A percentile compares a stretch with the other conserved stretches of the same genome.
Conservation (phyloP, 768 basidiomycete genomes). For the Nidularia pulvinata region DNA sequence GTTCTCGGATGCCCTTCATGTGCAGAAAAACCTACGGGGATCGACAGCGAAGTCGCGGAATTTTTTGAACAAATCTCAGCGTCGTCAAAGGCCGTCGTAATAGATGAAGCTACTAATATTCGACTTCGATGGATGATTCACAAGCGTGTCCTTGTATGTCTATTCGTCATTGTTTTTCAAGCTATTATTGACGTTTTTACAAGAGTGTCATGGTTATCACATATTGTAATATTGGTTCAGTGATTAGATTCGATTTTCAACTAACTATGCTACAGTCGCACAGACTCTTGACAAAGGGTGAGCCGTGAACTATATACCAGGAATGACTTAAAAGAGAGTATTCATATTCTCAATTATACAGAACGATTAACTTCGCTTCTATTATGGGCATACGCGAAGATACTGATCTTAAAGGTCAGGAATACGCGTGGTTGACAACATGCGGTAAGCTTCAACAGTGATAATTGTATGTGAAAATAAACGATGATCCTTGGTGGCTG, state of each 20-base stretch:
- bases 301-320: background rate
- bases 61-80: constrained; percentile 32
- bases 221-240: constrained; percentile 26
- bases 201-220: constrained; percentile 44
- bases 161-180: background rate
- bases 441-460: constrained; percentile 27
- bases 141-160: constrained; percentile 38
- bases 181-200: background rate
- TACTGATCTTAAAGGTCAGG: constrained; percentile 43
- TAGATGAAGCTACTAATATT: constrained; percentile 39
- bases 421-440: constrained; percentile 48
- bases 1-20: background rate
- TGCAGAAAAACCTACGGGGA: constrained; percentile 20
- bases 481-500: too few species aligned
- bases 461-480: too few species aligned
- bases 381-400: constrained; percentile 47
- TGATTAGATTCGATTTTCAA: background rate
- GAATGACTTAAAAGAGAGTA: too few species aligned
- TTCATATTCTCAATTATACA: constrained; percentile 4
- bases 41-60: constrained; percentile 43
- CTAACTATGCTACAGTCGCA: constrained; percentile 19
- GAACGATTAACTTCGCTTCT: constrained; percentile 43
- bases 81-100: constrained; percentile 20
- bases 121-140: constrained; percentile 45
- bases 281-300: constrained; percentile 49